Conservation (phyloP, 768 basidiomycete species). For the Tubosaeta sp. region DNA sequence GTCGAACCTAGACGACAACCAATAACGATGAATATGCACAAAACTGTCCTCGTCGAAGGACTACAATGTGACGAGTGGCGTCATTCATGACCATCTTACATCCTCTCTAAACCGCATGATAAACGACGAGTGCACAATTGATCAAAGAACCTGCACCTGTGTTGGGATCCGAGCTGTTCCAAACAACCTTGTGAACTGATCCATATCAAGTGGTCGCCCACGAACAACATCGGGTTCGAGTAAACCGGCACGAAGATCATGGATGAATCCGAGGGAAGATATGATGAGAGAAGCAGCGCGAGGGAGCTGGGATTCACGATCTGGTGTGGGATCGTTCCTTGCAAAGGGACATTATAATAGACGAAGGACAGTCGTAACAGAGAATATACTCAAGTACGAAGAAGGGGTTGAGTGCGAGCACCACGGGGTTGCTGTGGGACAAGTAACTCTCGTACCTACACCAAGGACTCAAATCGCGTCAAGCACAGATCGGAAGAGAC, state of each 20-base stretch:
- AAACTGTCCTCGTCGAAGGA: constrained; percentile 88
- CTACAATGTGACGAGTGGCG: constrained; percentile 77
- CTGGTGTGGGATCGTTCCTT: constrained; percentile 90
- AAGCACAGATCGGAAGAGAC: constrained; percentile 6
- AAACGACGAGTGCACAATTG: background rate
- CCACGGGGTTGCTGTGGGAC: constrained; percentile 86
- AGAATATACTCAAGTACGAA: constrained; percentile 86
- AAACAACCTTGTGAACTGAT: constrained; percentile 87
- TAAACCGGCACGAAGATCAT: constrained; percentile 79
- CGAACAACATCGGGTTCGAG: constrained; percentile 82
- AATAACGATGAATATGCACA: constrained; percentile 47
- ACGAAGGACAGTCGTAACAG: background rate
- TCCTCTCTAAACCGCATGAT: constrained; percentile 50
- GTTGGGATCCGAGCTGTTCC: constrained; percentile 91
- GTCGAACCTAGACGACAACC: background rate
- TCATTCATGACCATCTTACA: constrained; percentile 80
- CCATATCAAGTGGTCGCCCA: constrained; percentile 85
- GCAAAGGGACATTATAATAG: background rate
- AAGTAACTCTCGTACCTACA: constrained; percentile 85
- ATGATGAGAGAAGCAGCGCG: constrained; percentile 85
- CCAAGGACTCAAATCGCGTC: background rate
- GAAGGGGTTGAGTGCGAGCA: constrained; percentile 93
- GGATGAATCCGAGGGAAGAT: constrained; percentile 89
- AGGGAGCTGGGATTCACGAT: constrained; percentile 79
- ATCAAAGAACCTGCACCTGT: constrained; percentile 41